These are phyloP conservation scores for Candida sojae DNA, from an alignment of 1,139 yeast genomes.

Conservation along the genomic window DNA sequence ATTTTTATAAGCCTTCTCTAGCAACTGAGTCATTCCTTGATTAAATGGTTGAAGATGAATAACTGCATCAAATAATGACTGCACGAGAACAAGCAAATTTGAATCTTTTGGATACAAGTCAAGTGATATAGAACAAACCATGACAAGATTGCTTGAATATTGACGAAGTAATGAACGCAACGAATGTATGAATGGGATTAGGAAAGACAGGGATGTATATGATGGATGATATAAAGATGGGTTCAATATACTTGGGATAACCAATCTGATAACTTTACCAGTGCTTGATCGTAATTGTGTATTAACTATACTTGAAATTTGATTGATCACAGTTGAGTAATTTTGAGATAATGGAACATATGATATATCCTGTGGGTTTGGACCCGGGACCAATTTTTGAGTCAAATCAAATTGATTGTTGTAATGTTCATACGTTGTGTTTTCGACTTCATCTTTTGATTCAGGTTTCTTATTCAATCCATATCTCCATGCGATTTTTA, in stretches of 20 bases:
- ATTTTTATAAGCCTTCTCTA: slow-evolving; percentile 67
- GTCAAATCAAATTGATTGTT: slow-evolving; percentile 78
- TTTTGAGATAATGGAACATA: slow-evolving; percentile 43
- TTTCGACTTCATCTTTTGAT: slow-evolving; percentile 15
- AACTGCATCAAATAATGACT: slow-evolving; percentile 65
- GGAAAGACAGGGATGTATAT: slow-evolving; percentile 47
- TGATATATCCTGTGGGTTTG: slow-evolving; percentile 61
- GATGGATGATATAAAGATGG: slow-evolving; percentile 73
- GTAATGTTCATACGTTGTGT: slow-evolving; percentile 49
- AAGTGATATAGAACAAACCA: slow-evolving; percentile 58
- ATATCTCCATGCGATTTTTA: slow-evolving; percentile 89
- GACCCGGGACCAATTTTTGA: slow-evolving; percentile 64
- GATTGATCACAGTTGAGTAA: slow-evolving; percentile 30
- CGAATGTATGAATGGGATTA: slow-evolving; percentile 64
- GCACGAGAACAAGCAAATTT: slow-evolving; percentile 54
- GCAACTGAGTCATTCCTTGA: slow-evolving; percentile 65
- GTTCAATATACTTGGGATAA: slow-evolving; percentile 74
- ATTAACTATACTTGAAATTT: slow-evolving; percentile 43
- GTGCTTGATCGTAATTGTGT: slow-evolving; percentile 32
- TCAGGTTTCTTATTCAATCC: slow-evolving; percentile 52
- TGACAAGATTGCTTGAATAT: slow-evolving; percentile 46
- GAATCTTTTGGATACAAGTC: slow-evolving; percentile 65
- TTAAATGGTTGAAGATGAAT: slow-evolving; percentile 82
- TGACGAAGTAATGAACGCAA: slow-evolving; percentile 57
- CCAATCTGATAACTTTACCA: slow-evolving; percentile 58